A percentile compares a stretch with the other conserved stretches of the same genome.
phyloP scores from a whole-genome alignment of 805 yeast genomes.

The Starmerella stellata region DNA sequence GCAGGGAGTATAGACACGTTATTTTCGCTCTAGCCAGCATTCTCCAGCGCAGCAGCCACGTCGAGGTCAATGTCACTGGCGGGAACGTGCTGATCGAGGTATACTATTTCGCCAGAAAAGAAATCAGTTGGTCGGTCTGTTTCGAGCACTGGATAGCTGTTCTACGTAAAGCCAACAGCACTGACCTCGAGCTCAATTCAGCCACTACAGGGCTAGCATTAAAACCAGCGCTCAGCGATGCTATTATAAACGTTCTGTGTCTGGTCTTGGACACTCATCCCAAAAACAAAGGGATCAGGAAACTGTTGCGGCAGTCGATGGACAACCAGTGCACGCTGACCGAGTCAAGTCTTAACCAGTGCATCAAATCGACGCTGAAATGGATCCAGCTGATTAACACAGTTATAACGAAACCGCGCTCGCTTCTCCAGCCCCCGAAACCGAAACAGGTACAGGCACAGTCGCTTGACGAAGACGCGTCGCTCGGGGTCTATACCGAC shows the following conservation, averaged over 20 bases:
- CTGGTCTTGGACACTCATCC: conserved; percentile 33
- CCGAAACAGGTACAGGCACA: conserved; percentile 21
- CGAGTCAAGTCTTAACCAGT: conserved; percentile 6
- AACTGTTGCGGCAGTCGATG: not conserved
- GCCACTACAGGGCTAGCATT: conserved; percentile 44
- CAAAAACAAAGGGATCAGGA: conserved; percentile 27
- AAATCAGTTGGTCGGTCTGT: conserved; percentile 12
- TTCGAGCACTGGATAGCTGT: conserved; percentile 12
- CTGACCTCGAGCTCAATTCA: conserved; percentile 15
- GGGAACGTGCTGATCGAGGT: conserved; percentile 17
- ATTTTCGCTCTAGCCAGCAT: conserved; percentile 24
- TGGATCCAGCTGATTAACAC: conserved; percentile 44
- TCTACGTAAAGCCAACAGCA: conserved; percentile 2
- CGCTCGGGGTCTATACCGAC: conserved; percentile 16
- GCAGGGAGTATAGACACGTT: conserved; percentile 9
- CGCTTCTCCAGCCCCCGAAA: conserved; percentile 3
- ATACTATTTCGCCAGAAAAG: conserved; percentile 15
- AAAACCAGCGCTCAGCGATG: not conserved
- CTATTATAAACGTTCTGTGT: conserved; percentile 35
- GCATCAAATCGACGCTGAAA: conserved; percentile 24
- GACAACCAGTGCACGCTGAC: not conserved
- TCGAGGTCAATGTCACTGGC: conserved; percentile 14
- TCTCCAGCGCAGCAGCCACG: conserved; percentile 13
- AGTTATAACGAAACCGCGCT: conserved; percentile 22
- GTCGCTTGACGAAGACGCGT: conserved; percentile 30